Conservation (phyloP, 345 rosid genomes). For the Lenwebbia sp. region DNA sequence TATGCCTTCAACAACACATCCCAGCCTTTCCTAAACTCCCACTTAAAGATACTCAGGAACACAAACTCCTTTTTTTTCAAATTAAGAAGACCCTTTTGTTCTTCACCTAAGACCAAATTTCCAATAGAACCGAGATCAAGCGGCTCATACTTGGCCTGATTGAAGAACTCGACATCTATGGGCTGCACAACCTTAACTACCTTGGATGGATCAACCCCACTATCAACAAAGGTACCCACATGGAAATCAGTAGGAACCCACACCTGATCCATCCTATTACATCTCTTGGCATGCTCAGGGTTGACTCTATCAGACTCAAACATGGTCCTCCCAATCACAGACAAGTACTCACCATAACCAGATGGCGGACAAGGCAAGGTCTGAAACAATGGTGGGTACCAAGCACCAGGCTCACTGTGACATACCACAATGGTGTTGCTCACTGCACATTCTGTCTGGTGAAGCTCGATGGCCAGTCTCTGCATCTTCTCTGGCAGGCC, state of each 20-base stretch:
- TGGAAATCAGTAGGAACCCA: conserved; percentile 94
- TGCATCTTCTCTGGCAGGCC: conserved; percentile 44
- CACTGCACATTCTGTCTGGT: conserved; percentile 30
- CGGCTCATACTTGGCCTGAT: conserved; percentile 44
- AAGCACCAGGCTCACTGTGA: conserved; percentile 94
- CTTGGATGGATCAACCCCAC: conserved; percentile 71
- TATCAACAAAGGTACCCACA: conserved; percentile 49
- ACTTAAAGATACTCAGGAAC: conserved; percentile 81
- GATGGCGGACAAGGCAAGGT: conserved; percentile 72
- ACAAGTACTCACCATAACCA: conserved; percentile 36
- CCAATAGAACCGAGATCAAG: conserved; percentile 30
- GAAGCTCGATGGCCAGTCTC: conserved; percentile 35
- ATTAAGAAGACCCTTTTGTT: neutral
- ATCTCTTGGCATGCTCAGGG: conserved; percentile 45
- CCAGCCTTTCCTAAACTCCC: conserved; percentile 93
- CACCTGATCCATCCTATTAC: conserved; percentile 64
- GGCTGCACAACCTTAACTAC: conserved; percentile 80
- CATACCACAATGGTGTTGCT: conserved; percentile 71
- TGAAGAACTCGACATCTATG: conserved; percentile 58
- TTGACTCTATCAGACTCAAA: conserved; percentile 78
- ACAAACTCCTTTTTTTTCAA: conserved; percentile 28
- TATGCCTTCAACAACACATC: conserved; percentile 71
- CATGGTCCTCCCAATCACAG: conserved; percentile 79
- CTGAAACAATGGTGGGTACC: conserved; percentile 79
- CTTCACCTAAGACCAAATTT: conserved; percentile 36